Evolutionary conservation across 352 stramenopile species (phyloP), one percentile per base, ranked within the genome.

Genomic region (Phytophthora brassicae): DNA sequence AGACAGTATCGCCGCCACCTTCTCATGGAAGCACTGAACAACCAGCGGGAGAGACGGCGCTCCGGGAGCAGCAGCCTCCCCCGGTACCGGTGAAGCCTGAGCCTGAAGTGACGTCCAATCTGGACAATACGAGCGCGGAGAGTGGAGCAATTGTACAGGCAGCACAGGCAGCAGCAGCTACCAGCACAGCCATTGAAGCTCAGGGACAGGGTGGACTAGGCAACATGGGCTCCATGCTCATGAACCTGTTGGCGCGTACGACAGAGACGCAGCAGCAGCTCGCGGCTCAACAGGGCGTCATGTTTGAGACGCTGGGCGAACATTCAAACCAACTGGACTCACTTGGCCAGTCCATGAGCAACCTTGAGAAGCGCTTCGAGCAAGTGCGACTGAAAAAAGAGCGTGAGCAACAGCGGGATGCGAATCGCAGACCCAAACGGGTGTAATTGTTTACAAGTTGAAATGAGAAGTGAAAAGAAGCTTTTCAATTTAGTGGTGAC

Each of bases 181-280:
- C 81, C 8, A 89, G 77, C 29, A 88, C 77, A 9, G 81, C 82
- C 7, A 78, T 91, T 33, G 83, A 91, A 50, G 79, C 87, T 6
- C 74, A 81, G 24, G 77, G 80, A 60, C 67, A 88, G 47, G 75
- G 75, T 47, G 75, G 76, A 28, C 74, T 92, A 12, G 84, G 82
- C 48, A 94, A 92, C 75, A 94, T 94, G 85, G 85, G 85, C 41
- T 88, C 82, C 6, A 94, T 94, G 85, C 79, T 94, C 48, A 94
- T 94, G 85, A 94, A 94, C 67, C 53, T 94, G 57, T 74, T 94
- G 23, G 85, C 85, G 16, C 65, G 85, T 22, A 94, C 85, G 17
- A 94, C 85, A 1, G 85, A 94, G 75, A 94, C 85, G 42, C 85
- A 94, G 70, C 85, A 94, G 68, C 85, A 94, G 62, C 77, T 94